Evolutionary conservation across 768 basidiomycete genomes (phyloP).

Genomic region (Mycena crocata): DNA sequence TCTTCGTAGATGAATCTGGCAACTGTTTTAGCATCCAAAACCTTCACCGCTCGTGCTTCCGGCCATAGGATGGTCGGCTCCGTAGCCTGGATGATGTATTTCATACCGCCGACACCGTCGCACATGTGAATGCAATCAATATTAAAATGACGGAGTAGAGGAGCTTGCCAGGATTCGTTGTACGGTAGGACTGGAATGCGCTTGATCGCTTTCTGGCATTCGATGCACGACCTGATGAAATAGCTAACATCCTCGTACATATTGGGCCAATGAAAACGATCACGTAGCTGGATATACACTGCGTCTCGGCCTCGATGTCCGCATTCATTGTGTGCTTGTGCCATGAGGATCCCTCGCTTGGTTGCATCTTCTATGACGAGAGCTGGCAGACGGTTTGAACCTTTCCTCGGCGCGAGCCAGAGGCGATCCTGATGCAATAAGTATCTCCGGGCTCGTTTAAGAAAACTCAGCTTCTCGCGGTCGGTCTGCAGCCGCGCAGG

Average conservation of each 20-base stretch:
- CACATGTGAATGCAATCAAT: conserved; percentile 47
- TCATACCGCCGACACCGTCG: conserved; percentile 27
- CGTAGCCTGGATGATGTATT: conserved; percentile 41
- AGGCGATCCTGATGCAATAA: neutral
- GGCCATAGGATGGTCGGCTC: conserved; percentile 37
- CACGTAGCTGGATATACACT: conserved; percentile 32
- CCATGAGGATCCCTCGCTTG: conserved; percentile 29
- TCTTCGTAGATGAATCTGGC: conserved; percentile 45
- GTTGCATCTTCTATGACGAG: conserved; percentile 35
- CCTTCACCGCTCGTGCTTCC: conserved; percentile 32
- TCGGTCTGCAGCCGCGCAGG: neutral
- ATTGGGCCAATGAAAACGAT: conserved; percentile 51
- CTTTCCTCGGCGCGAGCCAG: neutral
- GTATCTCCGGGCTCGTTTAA: neutral
- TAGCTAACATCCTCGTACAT: conserved; percentile 43
- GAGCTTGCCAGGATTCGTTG: conserved; percentile 25
- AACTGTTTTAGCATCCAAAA: conserved; percentile 26
- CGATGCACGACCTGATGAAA: conserved; percentile 45
- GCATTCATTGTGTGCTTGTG: conserved; percentile 38
- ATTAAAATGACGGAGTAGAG: conserved; percentile 40
- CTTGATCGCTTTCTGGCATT: conserved; percentile 43
- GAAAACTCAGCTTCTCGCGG: neutral
- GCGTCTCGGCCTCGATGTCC: conserved; percentile 33
- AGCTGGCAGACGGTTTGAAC: neutral
- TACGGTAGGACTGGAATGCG: conserved; percentile 36